A percentile compares a stretch with the other conserved stretches of the same genome.
Evolutionary conservation across 371 early-diverging fungal genomes (phyloP).

Genomic region (Paraphysoderma sedebokerense): DNA sequence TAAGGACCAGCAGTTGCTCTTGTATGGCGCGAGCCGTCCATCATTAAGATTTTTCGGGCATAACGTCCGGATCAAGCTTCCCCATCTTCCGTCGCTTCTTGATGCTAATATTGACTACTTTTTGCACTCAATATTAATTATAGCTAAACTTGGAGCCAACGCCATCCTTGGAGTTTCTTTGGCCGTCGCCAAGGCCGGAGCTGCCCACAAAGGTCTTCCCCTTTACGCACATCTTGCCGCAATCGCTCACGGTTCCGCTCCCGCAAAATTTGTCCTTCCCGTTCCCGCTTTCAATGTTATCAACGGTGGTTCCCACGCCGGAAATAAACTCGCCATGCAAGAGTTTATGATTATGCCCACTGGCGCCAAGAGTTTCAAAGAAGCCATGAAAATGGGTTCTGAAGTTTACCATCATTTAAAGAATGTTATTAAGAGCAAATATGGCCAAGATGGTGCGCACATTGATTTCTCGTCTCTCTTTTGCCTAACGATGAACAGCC

Average conservation of each 20-base stretch:
- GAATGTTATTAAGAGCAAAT: slow-evolving; percentile 88
- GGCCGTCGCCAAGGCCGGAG: slow-evolving; percentile 89
- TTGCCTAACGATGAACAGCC: too few species aligned
- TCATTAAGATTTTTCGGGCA: background rate
- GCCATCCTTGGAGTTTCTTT: slow-evolving; percentile 95
- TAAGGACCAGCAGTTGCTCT: background rate
- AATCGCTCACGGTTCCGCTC: slow-evolving; percentile 41
- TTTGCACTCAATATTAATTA: too few species aligned
- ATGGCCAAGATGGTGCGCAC: slow-evolving; percentile 95
- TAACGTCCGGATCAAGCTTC: background rate
- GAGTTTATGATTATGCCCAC: slow-evolving; percentile 99
- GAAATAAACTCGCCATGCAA: slow-evolving; percentile 97
- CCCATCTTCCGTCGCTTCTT: background rate
- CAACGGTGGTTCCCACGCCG: slow-evolving; percentile 98
- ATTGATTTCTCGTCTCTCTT: too few species aligned
- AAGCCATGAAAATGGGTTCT: slow-evolving; percentile 93
- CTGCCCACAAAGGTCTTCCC: slow-evolving; percentile 73
- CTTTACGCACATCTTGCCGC: slow-evolving; percentile 84
- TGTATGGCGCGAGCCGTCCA: background rate
- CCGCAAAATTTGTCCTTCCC: slow-evolving; percentile 83
- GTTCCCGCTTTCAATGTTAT: slow-evolving; percentile 97
- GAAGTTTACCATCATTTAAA: slow-evolving; percentile 94
- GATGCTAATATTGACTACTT: too few species aligned
- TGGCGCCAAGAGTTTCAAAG: slow-evolving; percentile 77
- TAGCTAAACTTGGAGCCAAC: slow-evolving; percentile 76